Evolutionary conservation across 2,329 filamentous ascomycete genomes (phyloP).

Genomic region (Fonsecaea pugnacius): DNA sequence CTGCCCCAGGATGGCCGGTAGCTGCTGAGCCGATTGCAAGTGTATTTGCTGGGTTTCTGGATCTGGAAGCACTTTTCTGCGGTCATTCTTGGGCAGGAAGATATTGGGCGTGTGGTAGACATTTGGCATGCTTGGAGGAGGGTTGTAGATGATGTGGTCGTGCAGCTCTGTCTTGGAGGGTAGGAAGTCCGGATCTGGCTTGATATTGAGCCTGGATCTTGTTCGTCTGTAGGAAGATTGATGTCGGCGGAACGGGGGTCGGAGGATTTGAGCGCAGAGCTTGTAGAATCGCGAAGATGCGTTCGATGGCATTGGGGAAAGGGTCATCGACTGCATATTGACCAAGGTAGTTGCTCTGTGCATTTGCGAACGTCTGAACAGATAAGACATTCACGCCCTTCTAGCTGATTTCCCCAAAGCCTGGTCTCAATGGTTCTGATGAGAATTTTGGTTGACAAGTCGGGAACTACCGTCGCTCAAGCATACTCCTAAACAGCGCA

Average conservation of each 20-base stretch:
- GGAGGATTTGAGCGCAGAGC: constrained; percentile 36
- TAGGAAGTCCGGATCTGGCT: constrained; percentile 58
- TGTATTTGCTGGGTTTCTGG: constrained; percentile 37
- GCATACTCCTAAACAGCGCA: neutral
- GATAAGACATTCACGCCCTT: neutral
- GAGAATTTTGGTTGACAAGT: constrained; percentile 1
- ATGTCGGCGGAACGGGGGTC: constrained; percentile 44
- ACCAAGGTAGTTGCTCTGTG: neutral
- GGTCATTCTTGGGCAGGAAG: constrained; percentile 65
- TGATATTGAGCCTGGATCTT: constrained; percentile 56
- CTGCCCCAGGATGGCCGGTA: constrained; percentile 53
- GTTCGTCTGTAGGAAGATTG: constrained; percentile 57
- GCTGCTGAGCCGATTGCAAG: constrained; percentile 37
- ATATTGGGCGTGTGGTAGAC: constrained; percentile 68
- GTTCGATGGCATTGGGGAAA: constrained; percentile 12
- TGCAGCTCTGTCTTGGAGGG: constrained; percentile 45
- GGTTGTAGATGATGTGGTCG: constrained; percentile 68
- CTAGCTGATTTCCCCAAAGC: neutral
- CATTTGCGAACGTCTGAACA: neutral
- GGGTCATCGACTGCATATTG: constrained; percentile 31
- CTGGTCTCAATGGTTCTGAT: neutral
- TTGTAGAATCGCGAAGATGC: constrained; percentile 38
- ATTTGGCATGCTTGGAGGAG: constrained; percentile 65
- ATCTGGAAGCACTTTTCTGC: constrained; percentile 34
- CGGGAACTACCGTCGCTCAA: neutral